phyloP scores from a whole-genome alignment of 805 yeast species.

The Metschnikowia arizonensis region DNA sequence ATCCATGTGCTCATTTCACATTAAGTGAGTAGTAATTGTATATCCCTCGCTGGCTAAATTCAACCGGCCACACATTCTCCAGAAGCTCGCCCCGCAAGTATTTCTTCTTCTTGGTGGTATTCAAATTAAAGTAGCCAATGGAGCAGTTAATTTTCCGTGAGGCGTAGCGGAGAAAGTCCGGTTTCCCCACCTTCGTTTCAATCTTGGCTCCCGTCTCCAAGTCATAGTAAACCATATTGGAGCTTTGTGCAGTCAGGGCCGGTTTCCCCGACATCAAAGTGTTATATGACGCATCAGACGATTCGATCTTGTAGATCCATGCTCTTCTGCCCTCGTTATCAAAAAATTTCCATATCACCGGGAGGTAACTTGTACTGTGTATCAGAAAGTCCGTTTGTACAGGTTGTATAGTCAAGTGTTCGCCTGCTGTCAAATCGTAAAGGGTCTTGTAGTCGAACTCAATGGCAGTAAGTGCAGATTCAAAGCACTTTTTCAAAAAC shows the following conservation, averaged over 20 bases:
- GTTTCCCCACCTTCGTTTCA: conserved; percentile 41
- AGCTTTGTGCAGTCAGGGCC: conserved; percentile 11
- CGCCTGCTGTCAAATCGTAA: conserved; percentile 44
- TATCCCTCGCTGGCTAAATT: conserved; percentile 50
- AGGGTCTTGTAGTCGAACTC: conserved; percentile 63
- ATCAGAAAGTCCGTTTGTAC: conserved; percentile 27
- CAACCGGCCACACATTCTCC: conserved; percentile 50
- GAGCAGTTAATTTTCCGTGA: conserved; percentile 52
- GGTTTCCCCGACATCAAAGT: conserved; percentile 19
- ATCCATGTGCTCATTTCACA: conserved; percentile 20
- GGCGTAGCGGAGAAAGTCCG: conserved; percentile 49
- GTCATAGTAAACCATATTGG: conserved; percentile 55
- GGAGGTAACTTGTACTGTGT: conserved; percentile 21
- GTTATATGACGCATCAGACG: conserved; percentile 30
- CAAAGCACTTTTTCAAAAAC: conserved; percentile 27
- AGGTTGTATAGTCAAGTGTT: conserved; percentile 27
- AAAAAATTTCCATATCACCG: conserved; percentile 47
- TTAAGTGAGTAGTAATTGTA: conserved; percentile 56
- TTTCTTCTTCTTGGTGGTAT: conserved; percentile 28
- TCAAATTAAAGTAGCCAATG: conserved; percentile 45
- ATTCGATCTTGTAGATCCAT: conserved; percentile 60
- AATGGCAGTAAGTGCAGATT: conserved; percentile 46
- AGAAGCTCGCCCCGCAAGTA: conserved; percentile 27
- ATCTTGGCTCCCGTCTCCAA: conserved; percentile 60
- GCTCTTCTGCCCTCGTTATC: conserved; percentile 73